Evolutionary conservation across 176 grass and related monocot genomes (phyloP), one percentile per base, ranked within the genome.

Genomic region (Metroxylon sagu): DNA sequence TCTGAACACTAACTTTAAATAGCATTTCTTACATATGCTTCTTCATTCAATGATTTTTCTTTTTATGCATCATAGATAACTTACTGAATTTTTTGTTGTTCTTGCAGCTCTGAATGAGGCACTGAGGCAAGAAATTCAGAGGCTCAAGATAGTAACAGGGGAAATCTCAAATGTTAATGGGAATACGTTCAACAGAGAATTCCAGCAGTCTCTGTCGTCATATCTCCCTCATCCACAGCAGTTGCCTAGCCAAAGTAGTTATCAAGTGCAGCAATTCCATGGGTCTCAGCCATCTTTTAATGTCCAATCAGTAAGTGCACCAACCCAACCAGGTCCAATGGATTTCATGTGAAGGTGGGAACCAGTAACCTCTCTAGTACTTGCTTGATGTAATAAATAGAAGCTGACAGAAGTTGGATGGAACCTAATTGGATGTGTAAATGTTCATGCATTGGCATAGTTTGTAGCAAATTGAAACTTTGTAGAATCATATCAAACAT

Each of bases 321-420:
- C 69, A 26, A 79, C 84, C 62, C 73, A 80, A 57, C 77, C 29
- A 27, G 82, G 92, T 76, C 78, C 93, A 23, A 98, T 92, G 88
- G 88, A 98, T 75, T 98, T 81, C 79, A 83, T 98, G 88, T 92
- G 82, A 98, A 73, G 43, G 12, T 43, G 8, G 35, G 35, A 43
- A 43, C 8, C 10, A 3, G 8, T 14, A 14, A 43, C 35, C 35
- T 43, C 35, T 43, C 7, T 39, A 10, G 31, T 39, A 39, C 31
- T 8, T 39, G 31, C 31, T 10, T 39, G 31, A 39, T 39, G 31
- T 39, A 12, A 39, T 39, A 39, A 39, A 39, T 39, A 39, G 31
- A 39, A 39, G 31, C 31, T 39, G 31, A 39, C 31, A 39, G 2
- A 39, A 12, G 31, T 39, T 14, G 31, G 6, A 12, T 43, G 10